Evolutionary conservation across 352 stramenopile genomes (phyloP), one percentile per base, ranked within the genome.

Genomic region (Thraustochytrium striatum): DNA sequence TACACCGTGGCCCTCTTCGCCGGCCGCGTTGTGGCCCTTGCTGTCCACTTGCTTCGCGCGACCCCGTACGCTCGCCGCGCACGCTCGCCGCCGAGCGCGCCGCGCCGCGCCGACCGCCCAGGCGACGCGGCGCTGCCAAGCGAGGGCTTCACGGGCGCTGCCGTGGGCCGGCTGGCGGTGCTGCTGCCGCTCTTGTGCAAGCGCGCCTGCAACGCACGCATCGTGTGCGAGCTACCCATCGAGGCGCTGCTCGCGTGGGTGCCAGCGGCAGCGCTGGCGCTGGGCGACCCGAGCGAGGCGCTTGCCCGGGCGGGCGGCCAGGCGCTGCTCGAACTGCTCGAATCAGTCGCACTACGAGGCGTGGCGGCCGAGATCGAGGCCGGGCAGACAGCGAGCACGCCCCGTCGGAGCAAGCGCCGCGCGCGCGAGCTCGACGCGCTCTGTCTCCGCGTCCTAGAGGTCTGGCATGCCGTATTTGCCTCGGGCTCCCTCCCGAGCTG

Each of bases 1-100:
- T 75, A 75, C 65, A 75, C 65, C 28, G 36, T 75, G 3, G 65
- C 41, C 7, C 9, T 62, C 32, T 75, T 33, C 25, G 33, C 59
- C 7, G 38, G 5, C 7, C 65, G 65, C 28, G 3, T 65, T 19
- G 3, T 36, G 44, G 43, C 65, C 36, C 19, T 21, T 41, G 25
- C 32, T 43, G 7, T 52, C 25, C 41, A 5, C 35, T 70, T 38
- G 50, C 13, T 7, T 1, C 39, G 13, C 5, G 5, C 39, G 39
- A 13, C 39, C 39, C 5, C 39, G 39, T 13, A 5, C 5, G 39
- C 39, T 5, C 13, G 5, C 39, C 39, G 39, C 39, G 39, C 39
- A 5, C 33, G 19, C 19, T 28, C 1, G 25, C 9, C 21, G 52
- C 52, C 0, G 25, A 32, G 0, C 52, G 19, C 25, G 21, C 19